Evolutionary conservation across 768 basidiomycete species (phyloP), one percentile per base, ranked within the genome.

Genomic region (Lyophyllum shimeji): DNA sequence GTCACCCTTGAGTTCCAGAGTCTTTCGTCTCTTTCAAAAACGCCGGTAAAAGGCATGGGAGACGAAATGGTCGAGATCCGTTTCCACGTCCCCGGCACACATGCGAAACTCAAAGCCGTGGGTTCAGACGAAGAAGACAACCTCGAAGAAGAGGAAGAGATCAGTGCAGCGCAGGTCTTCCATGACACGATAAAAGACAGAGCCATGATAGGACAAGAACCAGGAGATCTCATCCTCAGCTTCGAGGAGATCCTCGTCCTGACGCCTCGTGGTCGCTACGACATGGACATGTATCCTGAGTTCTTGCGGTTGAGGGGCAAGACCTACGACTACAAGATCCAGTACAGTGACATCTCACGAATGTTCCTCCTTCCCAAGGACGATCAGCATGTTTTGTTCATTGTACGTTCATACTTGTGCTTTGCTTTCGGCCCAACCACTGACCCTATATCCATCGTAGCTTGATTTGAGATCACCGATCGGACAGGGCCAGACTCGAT

Each of bases 261-360:
- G 44, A 98, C 97, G 0, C 97, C 97, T 57, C 87, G 96, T 79
- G 95, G 96, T 51, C 87, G 94, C 52, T 97, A 95, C 71, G 95
- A 98, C 65, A 89, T 99, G 74, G 97, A 98, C 74, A 94, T 99
- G 90, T 98, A 93, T 79, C 86, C 86, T 23, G 91, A 92, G 51
- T 98, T 95, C 76, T 71, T 99, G 67, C 87, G 97, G 42, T 75
- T 98, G 29, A 89, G 95, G n/a, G 97, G 97, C 50, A 97, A 98
- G 74, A 98, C 95, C 1, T 98, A 98, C 73, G 97, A 99, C 71
- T 99, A 99, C 81, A 95, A 98, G 74, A 93, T 99, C 55, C 79
- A 92, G 21, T 97, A 95, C 72, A 80, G 83, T 34, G 90, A 89
- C 59, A 93, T 99, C 62, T 86, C 90, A 21, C 82, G 84, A 55